Conservation (phyloP, 345 rosid species). For the Heritiera fomes region DNA sequence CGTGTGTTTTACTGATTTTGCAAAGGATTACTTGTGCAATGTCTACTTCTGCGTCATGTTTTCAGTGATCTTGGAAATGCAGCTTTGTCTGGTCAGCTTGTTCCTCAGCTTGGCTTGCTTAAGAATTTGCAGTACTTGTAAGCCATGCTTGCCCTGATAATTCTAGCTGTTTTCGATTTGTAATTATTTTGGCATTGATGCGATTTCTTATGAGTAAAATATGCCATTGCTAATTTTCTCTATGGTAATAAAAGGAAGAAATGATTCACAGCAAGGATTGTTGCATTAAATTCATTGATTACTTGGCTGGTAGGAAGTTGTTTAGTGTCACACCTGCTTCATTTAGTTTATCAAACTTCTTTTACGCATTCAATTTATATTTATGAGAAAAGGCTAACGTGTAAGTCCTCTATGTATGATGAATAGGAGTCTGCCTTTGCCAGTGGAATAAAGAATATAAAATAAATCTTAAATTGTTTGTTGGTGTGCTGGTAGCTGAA, state of each 20-base stretch:
- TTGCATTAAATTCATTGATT: neutral
- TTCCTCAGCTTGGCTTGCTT: constrained; percentile 87
- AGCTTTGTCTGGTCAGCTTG: constrained; percentile 89
- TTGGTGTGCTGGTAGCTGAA: neutral
- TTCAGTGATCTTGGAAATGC: constrained; percentile 96
- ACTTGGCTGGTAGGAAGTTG: neutral
- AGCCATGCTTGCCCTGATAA: constrained; percentile 28
- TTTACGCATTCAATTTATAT: neutral
- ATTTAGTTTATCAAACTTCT: constrained; percentile 10
- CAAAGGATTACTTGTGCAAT: neutral
- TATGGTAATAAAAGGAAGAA: neutral
- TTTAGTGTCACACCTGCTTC: neutral
- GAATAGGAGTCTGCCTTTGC: too few relatives aligned
- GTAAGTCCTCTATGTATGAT: neutral
- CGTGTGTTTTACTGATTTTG: constrained; percentile 8
- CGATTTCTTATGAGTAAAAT: neutral
- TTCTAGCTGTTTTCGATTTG: neutral
- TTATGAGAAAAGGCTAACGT: constrained; percentile 1
- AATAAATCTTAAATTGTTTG: neutral
- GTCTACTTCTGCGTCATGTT: constrained; percentile 15
- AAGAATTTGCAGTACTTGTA: constrained; percentile 95
- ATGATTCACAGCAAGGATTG: neutral
- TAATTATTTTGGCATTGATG: neutral
- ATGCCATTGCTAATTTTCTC: neutral
- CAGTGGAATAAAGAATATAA: too few relatives aligned